A percentile compares a stretch with the other conserved stretches of the same genome.
Conservation (phyloP, 257 asterid species). For the Plectranthus barbatus region DNA sequence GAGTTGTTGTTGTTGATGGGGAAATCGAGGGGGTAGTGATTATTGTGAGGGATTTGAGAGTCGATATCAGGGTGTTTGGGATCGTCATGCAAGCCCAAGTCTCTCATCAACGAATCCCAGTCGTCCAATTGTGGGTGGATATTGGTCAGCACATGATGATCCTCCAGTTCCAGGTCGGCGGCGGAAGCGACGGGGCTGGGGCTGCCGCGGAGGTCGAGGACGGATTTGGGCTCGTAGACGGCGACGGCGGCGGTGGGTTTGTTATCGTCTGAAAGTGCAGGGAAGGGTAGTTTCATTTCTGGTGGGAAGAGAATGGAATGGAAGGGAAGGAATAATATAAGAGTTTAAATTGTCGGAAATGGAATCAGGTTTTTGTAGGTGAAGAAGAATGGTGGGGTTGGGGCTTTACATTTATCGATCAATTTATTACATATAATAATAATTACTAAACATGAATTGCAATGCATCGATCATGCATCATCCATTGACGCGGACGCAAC, state of each 20-base stretch:
- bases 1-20: slow-evolving; percentile 32
- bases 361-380: too few species aligned
- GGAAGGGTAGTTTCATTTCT: slow-evolving; percentile 89
- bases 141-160: too few species aligned
- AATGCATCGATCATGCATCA: too few species aligned
- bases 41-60: slow-evolving; percentile 10
- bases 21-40: slow-evolving; percentile 28
- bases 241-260: not conserved
- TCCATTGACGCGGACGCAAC: too few species aligned
- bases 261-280: too few species aligned
- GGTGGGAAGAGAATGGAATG: slow-evolving; percentile 1
- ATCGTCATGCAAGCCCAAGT: slow-evolving; percentile 68
- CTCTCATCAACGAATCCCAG: slow-evolving; percentile 85
- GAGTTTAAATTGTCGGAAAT: too few species aligned
- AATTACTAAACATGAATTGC: too few species aligned
- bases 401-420: too few species aligned
- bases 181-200: slow-evolving; percentile 49
- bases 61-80: slow-evolving; percentile 12
- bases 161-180: too few species aligned
- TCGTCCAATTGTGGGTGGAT: slow-evolving; percentile 48
- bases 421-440: too few species aligned
- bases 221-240: slow-evolving; percentile 77
- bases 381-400: too few species aligned
- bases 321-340: too few species aligned
- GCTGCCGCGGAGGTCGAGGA: slow-evolving; percentile 68